A percentile compares a stretch with the other conserved stretches of the same genome.
Conservation (phyloP, 129 eudicot genomes). For the Flaveria robusta region DNA sequence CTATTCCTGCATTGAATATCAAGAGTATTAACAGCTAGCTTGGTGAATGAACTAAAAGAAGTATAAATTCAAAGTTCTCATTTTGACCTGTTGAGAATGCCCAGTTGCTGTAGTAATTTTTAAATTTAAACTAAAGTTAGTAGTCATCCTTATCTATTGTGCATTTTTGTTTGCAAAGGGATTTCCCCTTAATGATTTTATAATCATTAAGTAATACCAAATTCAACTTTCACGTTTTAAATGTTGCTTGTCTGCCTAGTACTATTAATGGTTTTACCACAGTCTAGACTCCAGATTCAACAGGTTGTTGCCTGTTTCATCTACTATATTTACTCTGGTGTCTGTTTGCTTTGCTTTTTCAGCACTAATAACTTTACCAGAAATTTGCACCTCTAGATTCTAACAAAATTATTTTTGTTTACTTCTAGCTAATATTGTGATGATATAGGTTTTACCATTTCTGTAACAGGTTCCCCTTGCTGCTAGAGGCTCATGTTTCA, state of each 20-base stretch:
- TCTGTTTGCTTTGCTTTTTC: neutral
- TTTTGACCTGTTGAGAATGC: neutral
- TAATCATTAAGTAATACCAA: neutral
- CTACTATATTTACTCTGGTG: neutral
- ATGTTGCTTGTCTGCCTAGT: neutral
- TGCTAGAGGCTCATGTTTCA: neutral
- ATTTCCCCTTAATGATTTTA: neutral
- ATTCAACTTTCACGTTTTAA: neutral
- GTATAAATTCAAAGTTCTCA: conserved; percentile 17
- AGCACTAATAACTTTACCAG: neutral
- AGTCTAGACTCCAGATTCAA: neutral
- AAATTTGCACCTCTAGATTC: neutral
- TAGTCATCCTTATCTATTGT: neutral
- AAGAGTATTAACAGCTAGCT: conserved; percentile 29
- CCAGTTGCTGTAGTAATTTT: neutral
- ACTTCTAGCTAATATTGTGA: neutral
- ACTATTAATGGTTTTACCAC: neutral
- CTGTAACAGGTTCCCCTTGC: neutral
- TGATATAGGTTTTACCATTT: neutral
- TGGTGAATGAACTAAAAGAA: conserved; percentile 14
- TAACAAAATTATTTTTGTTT: neutral
- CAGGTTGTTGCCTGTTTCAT: neutral
- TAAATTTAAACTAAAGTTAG: neutral
- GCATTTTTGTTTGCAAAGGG: neutral
- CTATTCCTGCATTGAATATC: conserved; percentile 57